Evolutionary conservation across 1,139 yeast genomes (phyloP), one percentile per base, ranked within the genome.

Genomic region (Trichomonascaceae sp.): DNA sequence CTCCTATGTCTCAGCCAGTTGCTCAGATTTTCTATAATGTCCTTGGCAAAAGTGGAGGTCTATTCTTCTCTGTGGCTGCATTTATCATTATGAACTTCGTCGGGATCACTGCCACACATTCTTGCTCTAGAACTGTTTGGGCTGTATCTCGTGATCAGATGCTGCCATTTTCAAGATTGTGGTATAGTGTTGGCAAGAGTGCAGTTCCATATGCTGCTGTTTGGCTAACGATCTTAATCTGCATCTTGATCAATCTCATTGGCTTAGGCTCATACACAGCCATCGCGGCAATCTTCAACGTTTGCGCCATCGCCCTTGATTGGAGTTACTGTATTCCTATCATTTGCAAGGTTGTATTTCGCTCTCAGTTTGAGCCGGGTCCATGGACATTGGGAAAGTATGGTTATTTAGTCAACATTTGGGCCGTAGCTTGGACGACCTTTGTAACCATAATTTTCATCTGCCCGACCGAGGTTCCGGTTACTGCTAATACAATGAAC

Each of bases 221-320:
- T 20, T 79, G 85, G 83, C 71, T 81, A 58, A 83, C 84, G 65
- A 76, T 79, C 65, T 60, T 77, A 30, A 61, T 83, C 53, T 87
- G 87, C 50, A 80, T 81, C 63, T 72, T 82, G 36, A 71, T 81
- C 47, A 74, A 84, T 57, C 74, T 82, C 55, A 74, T 83, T 58
- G 76, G 83, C 63, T 81, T 85, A 70, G 86, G 85, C 36, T 87
- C 87, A 45, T 82, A 78, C 56, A 77, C 80, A 17, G 85, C 90
- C 44, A 81, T 85, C 61, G 83, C 82, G 49, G 91, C 91, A 45
- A 82, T 84, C 55, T 85, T 85, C 71, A 83, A 87, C 1, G 86
- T 85, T 45, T 87, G 88, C 55, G 90, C 89, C 52, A 83, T 84
- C 64, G 80, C 87, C 20, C 84, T 87, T 0, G 84, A 84, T 63